Base-by-base conservation (phyloP, 2,329 filamentous ascomycete species). In the Aureobasidium sp. region DNA sequence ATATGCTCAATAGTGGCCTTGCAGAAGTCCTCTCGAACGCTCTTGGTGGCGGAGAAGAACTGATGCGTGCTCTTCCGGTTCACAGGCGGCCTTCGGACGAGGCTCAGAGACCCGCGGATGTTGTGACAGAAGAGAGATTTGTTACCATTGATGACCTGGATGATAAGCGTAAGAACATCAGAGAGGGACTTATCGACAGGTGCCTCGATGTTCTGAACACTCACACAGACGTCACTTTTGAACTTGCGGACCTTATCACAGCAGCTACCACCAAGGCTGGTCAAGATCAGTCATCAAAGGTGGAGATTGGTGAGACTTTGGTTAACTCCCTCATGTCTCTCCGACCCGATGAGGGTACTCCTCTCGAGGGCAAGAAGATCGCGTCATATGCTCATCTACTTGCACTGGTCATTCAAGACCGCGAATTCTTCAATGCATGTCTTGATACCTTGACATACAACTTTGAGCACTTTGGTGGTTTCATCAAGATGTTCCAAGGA, bases 381-480 rank as follows among this genome's bases (percentile, higher is more conserved):
- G 89, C 92, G 24, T 90, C 94, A 1, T 96, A 95, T 75, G 92
- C 94, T 20, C 93, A 99, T 75, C 81, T 99, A 15, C 80, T 99
- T 12, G 94, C 92, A 3, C 78, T 99, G 41, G 85, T 97, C 59
- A 82, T 97, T 20, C 91, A 96, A 70, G 88, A 96, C 63, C 85
- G 82, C 37, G 76, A 83, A 5, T 97, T 97, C 73, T 96, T 96
- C 72, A 82, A 84, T 56, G 85, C 86, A 56, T 90, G 90, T 20
- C 76, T 92, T 20, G 84, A 87, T 32, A 86, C 87, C 41, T 76
- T 99, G 27, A 88, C 88, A 70, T 86, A 90, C 20, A 90, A 88
- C 69, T 88, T 97, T 44, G 79, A 81, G 10, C 86, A 86, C 41
- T 85, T 97, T 65, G 81, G 96, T 32, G 82, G 80, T 2, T 97